phyloP scores from a whole-genome alignment of 2,329 filamentous ascomycete genomes.

The Botrytis sinoallii region DNA sequence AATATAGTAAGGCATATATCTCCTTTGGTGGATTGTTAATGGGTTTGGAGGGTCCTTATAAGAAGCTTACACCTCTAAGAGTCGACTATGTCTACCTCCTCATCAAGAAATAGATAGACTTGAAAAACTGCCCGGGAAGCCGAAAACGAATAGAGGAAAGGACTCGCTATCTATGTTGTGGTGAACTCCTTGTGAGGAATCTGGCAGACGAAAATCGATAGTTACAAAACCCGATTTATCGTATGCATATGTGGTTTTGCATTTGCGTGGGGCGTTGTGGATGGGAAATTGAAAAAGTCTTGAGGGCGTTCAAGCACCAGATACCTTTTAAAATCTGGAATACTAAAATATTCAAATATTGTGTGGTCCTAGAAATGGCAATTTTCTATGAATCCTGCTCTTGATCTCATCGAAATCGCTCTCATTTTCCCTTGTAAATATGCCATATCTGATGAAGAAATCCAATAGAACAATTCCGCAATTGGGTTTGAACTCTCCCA shows the following conservation, averaged over 20 bases:
- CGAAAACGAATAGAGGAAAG: neutral
- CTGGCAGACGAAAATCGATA: slow-evolving; percentile 1
- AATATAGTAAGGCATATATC: slow-evolving; percentile 78
- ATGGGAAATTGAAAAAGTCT: slow-evolving; percentile 27
- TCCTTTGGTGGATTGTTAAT: slow-evolving; percentile 92
- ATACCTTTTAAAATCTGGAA: slow-evolving; percentile 9
- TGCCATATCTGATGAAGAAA: slow-evolving; percentile 83
- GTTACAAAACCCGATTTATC: slow-evolving; percentile 1
- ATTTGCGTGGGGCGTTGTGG: slow-evolving; percentile 29
- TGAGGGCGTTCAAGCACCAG: slow-evolving; percentile 23
- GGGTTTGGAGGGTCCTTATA: slow-evolving; percentile 88
- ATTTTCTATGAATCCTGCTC: slow-evolving; percentile 68
- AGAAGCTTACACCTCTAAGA: slow-evolving; percentile 86
- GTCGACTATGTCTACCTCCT: slow-evolving; percentile 94
- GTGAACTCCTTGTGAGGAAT: slow-evolving; percentile 1
- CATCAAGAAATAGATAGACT: slow-evolving; percentile 71
- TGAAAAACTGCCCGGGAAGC: neutral
- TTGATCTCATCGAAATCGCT: slow-evolving; percentile 73
- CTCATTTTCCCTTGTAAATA: slow-evolving; percentile 77
- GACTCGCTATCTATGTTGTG: neutral
- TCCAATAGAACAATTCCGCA: slow-evolving; percentile 81
- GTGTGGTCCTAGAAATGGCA: slow-evolving; percentile 75
- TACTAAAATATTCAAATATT: slow-evolving; percentile 25
- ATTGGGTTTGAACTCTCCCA: slow-evolving; percentile 87
- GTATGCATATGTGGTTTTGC: slow-evolving; percentile 27